Evolutionary conservation across 2,329 filamentous ascomycete genomes (phyloP).

Genomic region (Cercospora brassicicola): DNA sequence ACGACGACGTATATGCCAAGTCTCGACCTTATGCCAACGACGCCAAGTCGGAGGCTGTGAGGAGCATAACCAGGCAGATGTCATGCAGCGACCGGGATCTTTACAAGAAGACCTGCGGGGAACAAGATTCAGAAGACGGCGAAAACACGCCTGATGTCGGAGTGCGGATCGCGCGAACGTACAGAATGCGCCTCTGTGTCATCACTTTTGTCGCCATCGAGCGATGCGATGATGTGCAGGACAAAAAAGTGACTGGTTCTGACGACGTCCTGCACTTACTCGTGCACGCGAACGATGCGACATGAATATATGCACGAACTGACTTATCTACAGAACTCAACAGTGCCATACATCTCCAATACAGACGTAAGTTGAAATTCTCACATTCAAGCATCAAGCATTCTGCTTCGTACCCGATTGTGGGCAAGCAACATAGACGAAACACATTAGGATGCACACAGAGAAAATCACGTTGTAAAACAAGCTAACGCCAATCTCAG

Average conservation of each 20-base stretch:
- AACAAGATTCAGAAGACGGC: neutral
- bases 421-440: neutral
- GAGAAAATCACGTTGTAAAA: neutral
- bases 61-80: neutral
- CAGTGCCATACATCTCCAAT: constrained; percentile 84
- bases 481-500: constrained; percentile 31
- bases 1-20: constrained; percentile 13
- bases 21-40: neutral
- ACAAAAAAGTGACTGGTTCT: neutral
- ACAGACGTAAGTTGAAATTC: constrained; percentile 53
- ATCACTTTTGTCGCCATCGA: neutral
- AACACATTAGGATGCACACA: neutral
- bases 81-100: constrained; percentile 3
- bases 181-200: neutral
- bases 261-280: neutral
- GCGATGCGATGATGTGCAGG: neutral
- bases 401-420: neutral
- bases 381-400: neutral
- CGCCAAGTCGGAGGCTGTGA: constrained; percentile 1
- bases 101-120: neutral
- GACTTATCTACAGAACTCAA: constrained; percentile 61
- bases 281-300: neutral
- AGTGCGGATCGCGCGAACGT: neutral
- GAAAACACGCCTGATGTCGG: neutral
- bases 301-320: neutral